Percentiles rank a stretch among this genome's conserved stretches.
These are phyloP conservation scores for Candida tetrigidarum DNA, from an alignment of 1,139 yeast genomes.

Conservation along the genomic window DNA sequence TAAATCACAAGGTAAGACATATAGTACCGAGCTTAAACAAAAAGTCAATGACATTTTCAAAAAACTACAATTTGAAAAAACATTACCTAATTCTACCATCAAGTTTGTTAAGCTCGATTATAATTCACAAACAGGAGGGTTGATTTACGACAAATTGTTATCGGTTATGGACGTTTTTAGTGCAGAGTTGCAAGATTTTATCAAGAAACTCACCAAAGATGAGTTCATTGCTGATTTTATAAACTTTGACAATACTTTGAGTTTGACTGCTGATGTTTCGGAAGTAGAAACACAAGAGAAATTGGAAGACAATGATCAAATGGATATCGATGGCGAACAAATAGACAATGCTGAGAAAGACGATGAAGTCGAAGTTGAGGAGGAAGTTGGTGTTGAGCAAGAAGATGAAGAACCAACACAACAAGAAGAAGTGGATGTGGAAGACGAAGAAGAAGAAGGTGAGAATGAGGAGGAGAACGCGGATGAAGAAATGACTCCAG, in stretches of 20 bases:
- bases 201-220: constrained; percentile 28
- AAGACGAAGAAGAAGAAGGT: constrained; percentile 19
- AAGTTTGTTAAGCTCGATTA: constrained; percentile 21
- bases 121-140: constrained; percentile 29
- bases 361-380: constrained; percentile 14
- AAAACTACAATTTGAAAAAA: constrained; percentile 21
- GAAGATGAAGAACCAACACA: constrained; percentile 5
- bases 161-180: constrained; percentile 22
- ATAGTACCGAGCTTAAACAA: constrained; percentile 16
- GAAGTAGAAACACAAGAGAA: constrained; percentile 20
- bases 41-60: constrained; percentile 21
- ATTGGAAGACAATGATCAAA: constrained; percentile 22
- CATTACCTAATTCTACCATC: constrained; percentile 12
- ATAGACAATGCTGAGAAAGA: constrained; percentile 10
- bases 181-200: constrained; percentile 25
- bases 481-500: constrained; percentile 1
- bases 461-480: constrained; percentile 16
- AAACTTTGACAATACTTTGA: constrained; percentile 26
- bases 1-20: constrained; percentile 13
- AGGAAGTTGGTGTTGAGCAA: constrained; percentile 15
- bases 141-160: constrained; percentile 31
- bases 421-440: constrained; percentile 19
- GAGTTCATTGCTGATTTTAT: constrained; percentile 37
- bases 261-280: constrained; percentile 17
- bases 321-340: constrained; percentile 16